These are phyloP conservation scores for Balamuthia mandrillaris DNA, from an alignment of 208 protist genomes.

Conservation along the genomic window DNA sequence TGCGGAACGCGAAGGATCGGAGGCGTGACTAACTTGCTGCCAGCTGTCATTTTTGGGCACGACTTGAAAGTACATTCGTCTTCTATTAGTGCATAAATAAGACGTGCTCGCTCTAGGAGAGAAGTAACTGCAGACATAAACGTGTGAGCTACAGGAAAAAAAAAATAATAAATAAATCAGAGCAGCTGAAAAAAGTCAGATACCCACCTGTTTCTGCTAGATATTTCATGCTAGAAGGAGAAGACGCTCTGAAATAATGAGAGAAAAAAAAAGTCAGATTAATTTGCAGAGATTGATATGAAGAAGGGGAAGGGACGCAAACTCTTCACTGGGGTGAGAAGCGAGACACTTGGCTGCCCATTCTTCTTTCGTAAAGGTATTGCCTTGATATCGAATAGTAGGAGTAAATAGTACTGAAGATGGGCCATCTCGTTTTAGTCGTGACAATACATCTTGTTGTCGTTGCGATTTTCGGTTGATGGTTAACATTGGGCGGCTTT, in stretches of 20 bases:
- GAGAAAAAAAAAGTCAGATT: not conserved
- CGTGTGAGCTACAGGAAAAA: not conserved
- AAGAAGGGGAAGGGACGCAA: too few relatives aligned
- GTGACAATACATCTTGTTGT: too few relatives aligned
- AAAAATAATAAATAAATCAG: too few relatives aligned
- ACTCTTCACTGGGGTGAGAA: too few relatives aligned
- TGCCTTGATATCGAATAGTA: too few relatives aligned
- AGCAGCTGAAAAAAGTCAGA: not conserved
- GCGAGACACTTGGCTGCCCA: too few relatives aligned
- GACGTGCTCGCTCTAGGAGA: not conserved
- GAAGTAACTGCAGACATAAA: not conserved
- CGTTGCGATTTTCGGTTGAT: not conserved
- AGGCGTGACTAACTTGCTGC: not conserved
- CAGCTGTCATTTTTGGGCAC: not conserved
- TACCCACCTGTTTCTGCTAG: not conserved
- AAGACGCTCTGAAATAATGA: not conserved
- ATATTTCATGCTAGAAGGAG: not conserved
- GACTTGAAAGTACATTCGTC: not conserved
- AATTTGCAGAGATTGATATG: not conserved
- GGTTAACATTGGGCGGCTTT: not conserved
- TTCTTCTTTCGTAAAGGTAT: too few relatives aligned
- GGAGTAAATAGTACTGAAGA: not conserved
- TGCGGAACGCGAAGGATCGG: too few relatives aligned
- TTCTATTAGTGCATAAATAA: constrained; percentile 1
- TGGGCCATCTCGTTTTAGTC: not conserved